phyloP scores from a whole-genome alignment of 805 yeast genomes.

The Candida ovalis region DNA sequence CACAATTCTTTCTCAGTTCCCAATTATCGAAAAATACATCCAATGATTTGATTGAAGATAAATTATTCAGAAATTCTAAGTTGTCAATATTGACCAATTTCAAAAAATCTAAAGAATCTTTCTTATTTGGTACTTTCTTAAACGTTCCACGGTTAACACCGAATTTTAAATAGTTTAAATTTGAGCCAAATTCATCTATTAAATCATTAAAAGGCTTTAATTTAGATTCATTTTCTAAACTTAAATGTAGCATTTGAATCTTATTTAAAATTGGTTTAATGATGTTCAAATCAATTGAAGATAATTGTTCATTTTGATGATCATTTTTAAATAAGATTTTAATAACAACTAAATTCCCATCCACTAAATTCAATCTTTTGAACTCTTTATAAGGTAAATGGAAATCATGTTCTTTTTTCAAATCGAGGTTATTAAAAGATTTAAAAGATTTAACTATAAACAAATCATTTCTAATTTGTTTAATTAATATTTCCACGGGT shows the following conservation, averaged over 20 bases:
- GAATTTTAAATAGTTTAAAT: slow-evolving; percentile 25
- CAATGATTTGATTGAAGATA: slow-evolving; percentile 20
- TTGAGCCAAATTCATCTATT: slow-evolving; percentile 21
- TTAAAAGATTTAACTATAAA: slow-evolving; percentile 29
- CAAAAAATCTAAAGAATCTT: slow-evolving; percentile 22
- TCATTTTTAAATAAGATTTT: slow-evolving; percentile 29
- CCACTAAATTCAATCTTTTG: slow-evolving; percentile 25
- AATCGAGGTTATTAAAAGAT: slow-evolving; percentile 28
- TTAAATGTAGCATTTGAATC: slow-evolving; percentile 26
- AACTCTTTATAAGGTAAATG: slow-evolving; percentile 31
- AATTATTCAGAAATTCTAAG: slow-evolving; percentile 24
- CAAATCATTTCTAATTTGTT: slow-evolving; percentile 28
- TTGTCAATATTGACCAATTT: slow-evolving; percentile 30
- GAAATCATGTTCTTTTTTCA: slow-evolving; percentile 31
- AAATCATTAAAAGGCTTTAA: slow-evolving; percentile 28
- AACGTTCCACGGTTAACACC: slow-evolving; percentile 30
- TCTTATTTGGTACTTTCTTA: slow-evolving; percentile 19
- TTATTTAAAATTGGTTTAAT: slow-evolving; percentile 24
- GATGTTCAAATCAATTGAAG: slow-evolving; percentile 24
- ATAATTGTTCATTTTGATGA: slow-evolving; percentile 13
- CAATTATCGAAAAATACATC: slow-evolving; percentile 31
- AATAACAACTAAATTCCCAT: slow-evolving; percentile 29
- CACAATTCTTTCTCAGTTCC: slow-evolving; percentile 28
- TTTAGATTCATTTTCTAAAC: slow-evolving; percentile 28
- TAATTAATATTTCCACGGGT: slow-evolving; percentile 30